Evolutionary conservation across 1,139 yeast species (phyloP).

Genomic region (Candida smagusa): DNA sequence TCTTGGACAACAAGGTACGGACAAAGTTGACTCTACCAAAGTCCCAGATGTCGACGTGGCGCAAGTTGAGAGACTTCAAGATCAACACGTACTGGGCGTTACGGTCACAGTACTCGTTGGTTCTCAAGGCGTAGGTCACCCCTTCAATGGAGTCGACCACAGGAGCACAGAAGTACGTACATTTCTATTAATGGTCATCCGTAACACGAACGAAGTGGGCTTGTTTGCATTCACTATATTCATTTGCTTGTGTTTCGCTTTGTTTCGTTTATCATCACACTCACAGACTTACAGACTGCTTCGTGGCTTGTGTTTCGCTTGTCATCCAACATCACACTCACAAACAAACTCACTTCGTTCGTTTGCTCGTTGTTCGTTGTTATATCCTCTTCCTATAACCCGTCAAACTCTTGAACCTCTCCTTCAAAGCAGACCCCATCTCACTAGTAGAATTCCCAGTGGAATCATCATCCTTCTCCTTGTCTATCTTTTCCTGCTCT

Average conservation of each 20-base stretch:
- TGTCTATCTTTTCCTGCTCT: conserved; percentile 3
- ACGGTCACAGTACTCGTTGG: conserved; percentile 97
- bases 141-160: conserved; percentile 93
- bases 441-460: conserved; percentile 29
- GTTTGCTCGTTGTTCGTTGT: too few relatives aligned
- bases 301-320: too few relatives aligned
- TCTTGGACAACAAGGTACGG: conserved; percentile 89
- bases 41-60: conserved; percentile 96
- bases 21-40: conserved; percentile 95
- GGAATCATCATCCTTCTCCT: conserved; percentile 14
- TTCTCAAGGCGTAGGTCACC: conserved; percentile 94
- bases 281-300: too few relatives aligned
- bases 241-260: too few relatives aligned
- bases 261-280: too few relatives aligned
- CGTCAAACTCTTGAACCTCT: conserved; percentile 26
- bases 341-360: too few relatives aligned
- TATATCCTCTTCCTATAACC: conserved; percentile 4
- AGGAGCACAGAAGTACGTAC: conserved; percentile 97
- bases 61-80: conserved; percentile 70
- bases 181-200: too few relatives aligned
- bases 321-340: too few relatives aligned
- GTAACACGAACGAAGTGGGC: too few relatives aligned
- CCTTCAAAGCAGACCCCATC: conserved; percentile 29
- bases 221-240: too few relatives aligned
- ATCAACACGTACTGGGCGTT: conserved; percentile 98